A percentile compares a stretch with the other conserved stretches of the same genome.
phyloP scores from a whole-genome alignment of 768 basidiomycete species.

The Erythrobasidium yunnanense region DNA sequence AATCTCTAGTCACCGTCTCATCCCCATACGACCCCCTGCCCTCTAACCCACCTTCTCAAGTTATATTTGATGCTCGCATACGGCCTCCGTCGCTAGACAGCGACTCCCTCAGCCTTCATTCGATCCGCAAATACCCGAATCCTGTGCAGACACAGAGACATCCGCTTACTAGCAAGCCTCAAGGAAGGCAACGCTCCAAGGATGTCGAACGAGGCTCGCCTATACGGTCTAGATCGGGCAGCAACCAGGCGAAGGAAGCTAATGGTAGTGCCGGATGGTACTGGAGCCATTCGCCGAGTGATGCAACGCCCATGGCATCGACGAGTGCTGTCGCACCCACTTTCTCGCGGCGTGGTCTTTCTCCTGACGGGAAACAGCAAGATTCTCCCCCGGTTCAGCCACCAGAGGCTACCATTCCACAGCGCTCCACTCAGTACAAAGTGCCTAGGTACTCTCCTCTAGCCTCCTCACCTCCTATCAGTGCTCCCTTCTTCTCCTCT shows the following conservation, averaged over 20 bases:
- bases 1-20: too few relatives aligned
- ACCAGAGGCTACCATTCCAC: neutral
- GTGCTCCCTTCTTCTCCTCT: neutral
- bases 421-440: neutral
- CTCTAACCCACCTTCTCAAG: too few relatives aligned
- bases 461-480: neutral
- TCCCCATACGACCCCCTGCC: too few relatives aligned
- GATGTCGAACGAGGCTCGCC: conserved; percentile 21
- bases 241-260: neutral
- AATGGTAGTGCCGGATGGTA: neutral
- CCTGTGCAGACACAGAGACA: neutral
- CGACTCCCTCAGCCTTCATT: too few relatives aligned
- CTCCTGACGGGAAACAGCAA: too few relatives aligned
- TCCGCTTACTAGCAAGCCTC: conserved; percentile 3
- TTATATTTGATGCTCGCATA: too few relatives aligned
- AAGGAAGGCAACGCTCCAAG: conserved; percentile 12
- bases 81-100: too few relatives aligned
- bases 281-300: neutral
- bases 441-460: neutral
- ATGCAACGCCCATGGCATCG: too few relatives aligned
- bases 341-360: neutral
- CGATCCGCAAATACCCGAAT: too few relatives aligned
- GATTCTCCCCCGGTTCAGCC: too few relatives aligned
- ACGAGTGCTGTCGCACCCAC: neutral
- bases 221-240: neutral